Base-by-base conservation (phyloP, 352 stramenopile species). In the Globisporangium cederbergense region DNA sequence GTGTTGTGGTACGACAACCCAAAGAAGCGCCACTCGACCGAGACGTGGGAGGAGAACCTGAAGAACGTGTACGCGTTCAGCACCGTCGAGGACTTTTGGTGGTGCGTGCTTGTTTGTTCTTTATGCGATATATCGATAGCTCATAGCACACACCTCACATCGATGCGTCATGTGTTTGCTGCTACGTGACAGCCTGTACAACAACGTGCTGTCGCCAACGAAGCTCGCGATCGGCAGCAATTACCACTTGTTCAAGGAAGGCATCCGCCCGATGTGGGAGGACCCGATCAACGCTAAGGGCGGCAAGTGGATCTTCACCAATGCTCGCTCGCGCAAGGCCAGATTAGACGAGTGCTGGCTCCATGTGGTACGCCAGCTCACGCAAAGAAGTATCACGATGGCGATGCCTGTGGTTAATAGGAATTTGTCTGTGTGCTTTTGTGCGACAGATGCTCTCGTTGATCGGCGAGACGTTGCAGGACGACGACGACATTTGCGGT, bases 211-310 rank as follows among this genome's bases (percentile, higher is more conserved):
- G 60, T 80, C 88, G 59, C 84, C 91, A 50, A 96, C 81, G 51
- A 88, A 96, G 70, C 81, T 98, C 40, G 77, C 87, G 51, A 78
- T 94, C 14, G 89, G 91, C 70, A 98, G 89, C 71, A 98, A 99
- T 86, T 99, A 99, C 77, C 96, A 98, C 73, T 81, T 99, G 66
- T 99, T 99, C 74, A 98, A 98, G 74, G 83, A 98, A 51, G 96
- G 96, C 52, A 93, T 98, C 49, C 85, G 95, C 58, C 97, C 97
- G 25, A 98, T 98, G 90, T 99, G 97, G 97, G 97, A 99, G 79
- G 96, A 99, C 74, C 83, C 89, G 25, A 80, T 88, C 45, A 99
- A 98, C 75, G 85, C 76, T 65, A 98, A 88, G 74, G 97, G 97
- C 38, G 97, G 97, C 66, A 99, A 99, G 78, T 99, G 97, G 83